phyloP scores from a whole-genome alignment of 163 green algal genomes.

The Botryococcus braunii region DNA sequence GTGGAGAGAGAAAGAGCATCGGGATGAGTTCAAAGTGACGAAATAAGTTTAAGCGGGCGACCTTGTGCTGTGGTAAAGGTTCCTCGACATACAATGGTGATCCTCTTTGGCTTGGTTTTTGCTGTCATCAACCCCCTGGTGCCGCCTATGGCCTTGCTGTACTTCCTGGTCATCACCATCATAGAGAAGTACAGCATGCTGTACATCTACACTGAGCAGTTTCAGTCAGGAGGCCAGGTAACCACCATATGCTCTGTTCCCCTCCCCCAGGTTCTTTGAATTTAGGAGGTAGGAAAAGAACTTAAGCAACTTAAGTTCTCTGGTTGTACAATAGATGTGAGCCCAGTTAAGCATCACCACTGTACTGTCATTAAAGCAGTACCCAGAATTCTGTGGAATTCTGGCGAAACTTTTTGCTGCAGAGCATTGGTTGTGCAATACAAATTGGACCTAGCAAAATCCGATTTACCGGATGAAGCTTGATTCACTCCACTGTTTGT shows the following conservation, averaged over 20 bases:
- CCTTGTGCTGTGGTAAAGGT: no score
- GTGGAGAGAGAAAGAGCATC: no score
- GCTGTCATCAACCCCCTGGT: conserved; percentile 56
- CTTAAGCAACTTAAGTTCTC: no score
- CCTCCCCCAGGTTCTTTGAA: no score
- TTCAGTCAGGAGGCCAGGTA: conserved; percentile 53
- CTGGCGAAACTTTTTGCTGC: not conserved
- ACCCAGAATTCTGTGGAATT: not conserved
- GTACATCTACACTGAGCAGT: conserved; percentile 53
- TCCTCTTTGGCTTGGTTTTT: conserved; percentile 64
- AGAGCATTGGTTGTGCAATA: not conserved
- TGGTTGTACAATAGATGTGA: not conserved
- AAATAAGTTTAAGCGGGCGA: no score
- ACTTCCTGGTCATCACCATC: conserved; percentile 44
- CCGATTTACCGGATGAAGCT: no score
- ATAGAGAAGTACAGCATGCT: conserved; percentile 59
- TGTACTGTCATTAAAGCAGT: not conserved
- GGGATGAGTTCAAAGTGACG: no score
- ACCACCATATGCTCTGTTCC: not conserved
- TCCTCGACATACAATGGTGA: conserved; percentile 39
- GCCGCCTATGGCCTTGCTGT: conserved; percentile 38
- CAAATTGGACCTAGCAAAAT: no score
- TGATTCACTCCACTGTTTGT: no score
- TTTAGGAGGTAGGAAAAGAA: no score
- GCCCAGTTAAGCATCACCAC: not conserved